These are phyloP conservation scores for Daldinia eschscholtzii DNA, from an alignment of 2,329 filamentous ascomycete species.

Conservation along the genomic window DNA sequence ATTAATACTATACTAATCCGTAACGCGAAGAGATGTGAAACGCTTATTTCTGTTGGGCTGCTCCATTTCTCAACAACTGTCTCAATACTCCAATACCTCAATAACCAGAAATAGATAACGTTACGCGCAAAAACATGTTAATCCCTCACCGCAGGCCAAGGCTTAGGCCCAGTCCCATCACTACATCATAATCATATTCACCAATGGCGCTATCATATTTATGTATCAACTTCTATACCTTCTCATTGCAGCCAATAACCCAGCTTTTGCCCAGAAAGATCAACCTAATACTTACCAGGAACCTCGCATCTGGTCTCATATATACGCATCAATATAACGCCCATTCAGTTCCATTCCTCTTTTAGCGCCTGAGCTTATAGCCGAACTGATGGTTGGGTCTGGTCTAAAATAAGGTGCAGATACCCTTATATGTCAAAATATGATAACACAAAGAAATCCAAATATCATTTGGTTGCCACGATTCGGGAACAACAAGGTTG, in stretches of 20 bases:
- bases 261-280: background rate
- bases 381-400: no score
- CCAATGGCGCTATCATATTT: background rate
- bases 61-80: conserved; percentile 11
- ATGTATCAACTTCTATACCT: background rate
- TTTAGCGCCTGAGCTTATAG: no score
- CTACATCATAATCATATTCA: background rate
- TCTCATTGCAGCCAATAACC: background rate
- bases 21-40: background rate
- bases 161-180: conserved; percentile 1
- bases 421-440: no score
- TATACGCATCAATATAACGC: background rate
- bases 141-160: conserved; percentile 1
- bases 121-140: background rate
- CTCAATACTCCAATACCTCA: background rate
- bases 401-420: no score
- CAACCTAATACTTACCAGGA: background rate
- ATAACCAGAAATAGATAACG: background rate
- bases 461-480: no score
- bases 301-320: background rate
- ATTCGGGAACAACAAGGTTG: no score
- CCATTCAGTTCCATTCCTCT: no score
- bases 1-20: background rate
- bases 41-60: conserved; percentile 6
- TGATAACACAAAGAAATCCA: no score